These are phyloP conservation scores for Wickerhamiella vanderwaltii DNA, from an alignment of 805 yeast genomes.

Conservation along the genomic window DNA sequence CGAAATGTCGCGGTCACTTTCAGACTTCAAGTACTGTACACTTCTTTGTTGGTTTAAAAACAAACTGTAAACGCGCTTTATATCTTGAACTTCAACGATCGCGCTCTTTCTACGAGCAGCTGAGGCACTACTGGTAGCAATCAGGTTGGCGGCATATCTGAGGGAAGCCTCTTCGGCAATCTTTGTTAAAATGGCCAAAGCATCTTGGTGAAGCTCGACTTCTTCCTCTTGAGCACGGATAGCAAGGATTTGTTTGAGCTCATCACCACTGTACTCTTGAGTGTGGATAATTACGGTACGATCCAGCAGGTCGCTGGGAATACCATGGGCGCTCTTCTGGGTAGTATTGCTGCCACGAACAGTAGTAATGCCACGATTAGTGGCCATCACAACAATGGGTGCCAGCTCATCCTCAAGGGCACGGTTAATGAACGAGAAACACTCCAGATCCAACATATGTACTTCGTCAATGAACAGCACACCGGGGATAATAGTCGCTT, in stretches of 20 bases:
- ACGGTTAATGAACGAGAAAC: conserved; percentile 87
- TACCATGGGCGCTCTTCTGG: conserved; percentile 85
- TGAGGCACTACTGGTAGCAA: conserved; percentile 79
- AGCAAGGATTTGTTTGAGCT: conserved; percentile 70
- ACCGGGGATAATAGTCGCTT: conserved; percentile 93
- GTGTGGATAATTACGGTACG: conserved; percentile 90
- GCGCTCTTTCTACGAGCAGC: conserved; percentile 67
- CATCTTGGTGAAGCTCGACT: conserved; percentile 69
- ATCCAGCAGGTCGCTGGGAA: conserved; percentile 89
- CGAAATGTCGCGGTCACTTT: not conserved
- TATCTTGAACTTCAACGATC: conserved; percentile 62
- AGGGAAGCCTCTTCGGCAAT: conserved; percentile 83
- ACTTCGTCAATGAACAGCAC: conserved; percentile 96
- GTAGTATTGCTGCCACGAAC: conserved; percentile 91
- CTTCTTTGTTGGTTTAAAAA: conserved; percentile 85
- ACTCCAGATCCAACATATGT: conserved; percentile 95
- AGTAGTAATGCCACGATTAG: conserved; percentile 88
- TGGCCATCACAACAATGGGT: conserved; percentile 96
- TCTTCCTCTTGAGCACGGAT: conserved; percentile 94
- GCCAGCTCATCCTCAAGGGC: conserved; percentile 95
- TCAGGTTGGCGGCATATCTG: conserved; percentile 84
- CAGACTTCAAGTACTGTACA: conserved; percentile 58
- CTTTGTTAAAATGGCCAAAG: conserved; percentile 74
- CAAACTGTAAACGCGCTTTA: conserved; percentile 74
- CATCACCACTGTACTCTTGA: conserved; percentile 60